These are phyloP conservation scores for Ustilago trichophora DNA, from an alignment of 1,284 basidiomycete genomes.

Conservation along the genomic window DNA sequence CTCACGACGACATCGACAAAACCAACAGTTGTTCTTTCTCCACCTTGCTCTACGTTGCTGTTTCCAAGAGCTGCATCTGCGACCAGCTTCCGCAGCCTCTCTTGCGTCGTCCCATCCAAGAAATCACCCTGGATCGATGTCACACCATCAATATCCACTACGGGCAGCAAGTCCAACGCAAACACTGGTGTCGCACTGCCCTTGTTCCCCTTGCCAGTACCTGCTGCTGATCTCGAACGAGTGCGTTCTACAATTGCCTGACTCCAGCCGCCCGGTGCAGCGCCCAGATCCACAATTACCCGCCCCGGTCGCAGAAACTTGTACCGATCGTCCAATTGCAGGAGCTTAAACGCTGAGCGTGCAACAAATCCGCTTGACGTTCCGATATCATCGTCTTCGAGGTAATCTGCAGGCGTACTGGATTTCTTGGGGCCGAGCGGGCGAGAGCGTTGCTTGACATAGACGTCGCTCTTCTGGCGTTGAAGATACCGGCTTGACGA, in stretches of 20 bases:
- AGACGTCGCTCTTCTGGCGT: conserved; percentile 36
- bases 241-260: conserved; percentile 48
- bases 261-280: conserved; percentile 62
- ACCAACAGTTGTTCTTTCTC: conserved; percentile 9
- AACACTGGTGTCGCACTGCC: conserved; percentile 20
- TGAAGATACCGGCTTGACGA: conserved; percentile 42
- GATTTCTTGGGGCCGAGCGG: background rate
- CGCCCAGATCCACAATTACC: conserved; percentile 57
- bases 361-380: conserved; percentile 33
- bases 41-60: background rate
- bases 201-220: background rate
- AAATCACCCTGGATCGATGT: conserved; percentile 55
- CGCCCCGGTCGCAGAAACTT: conserved; percentile 40
- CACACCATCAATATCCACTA: conserved; percentile 26
- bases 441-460: conserved; percentile 31
- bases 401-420: conserved; percentile 8
- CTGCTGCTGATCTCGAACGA: conserved; percentile 28
- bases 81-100: conserved; percentile 16
- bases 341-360: conserved; percentile 59
- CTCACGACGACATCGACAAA: conserved; percentile 58
- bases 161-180: conserved; percentile 52
- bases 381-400: conserved; percentile 4
- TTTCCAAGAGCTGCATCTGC: background rate
- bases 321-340: conserved; percentile 52
- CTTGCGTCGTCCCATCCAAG: conserved; percentile 24